Conservation (phyloP, 1,139 yeast genomes). For the Suhomyces chickasaworum region DNA sequence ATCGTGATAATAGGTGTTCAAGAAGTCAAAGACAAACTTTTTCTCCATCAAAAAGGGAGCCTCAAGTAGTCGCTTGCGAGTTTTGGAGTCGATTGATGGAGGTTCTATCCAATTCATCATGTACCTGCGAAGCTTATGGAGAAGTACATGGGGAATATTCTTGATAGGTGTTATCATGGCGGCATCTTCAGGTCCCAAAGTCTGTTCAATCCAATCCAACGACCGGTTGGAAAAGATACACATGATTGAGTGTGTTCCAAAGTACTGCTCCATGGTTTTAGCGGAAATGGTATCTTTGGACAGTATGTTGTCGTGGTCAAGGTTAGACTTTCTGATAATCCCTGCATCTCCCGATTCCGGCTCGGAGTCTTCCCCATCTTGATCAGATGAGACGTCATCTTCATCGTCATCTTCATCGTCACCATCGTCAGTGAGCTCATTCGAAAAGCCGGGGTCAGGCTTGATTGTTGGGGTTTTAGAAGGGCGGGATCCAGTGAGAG, state of each 20-base stretch:
- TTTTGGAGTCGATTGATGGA: constrained; percentile 26
- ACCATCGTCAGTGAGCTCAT: constrained; percentile 2
- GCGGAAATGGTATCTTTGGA: constrained; percentile 1
- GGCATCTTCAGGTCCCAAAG: constrained; percentile 27
- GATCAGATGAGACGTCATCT: not conserved
- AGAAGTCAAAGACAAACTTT: constrained; percentile 25
- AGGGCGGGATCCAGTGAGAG: constrained; percentile 5
- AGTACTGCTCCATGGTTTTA: constrained; percentile 23
- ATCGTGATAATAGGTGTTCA: constrained; percentile 23
- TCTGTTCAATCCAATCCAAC: constrained; percentile 34
- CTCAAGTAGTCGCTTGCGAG: constrained; percentile 23
- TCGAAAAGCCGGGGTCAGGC: constrained; percentile 7
- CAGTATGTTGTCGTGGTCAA: not conserved
- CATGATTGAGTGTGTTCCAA: constrained; percentile 44
- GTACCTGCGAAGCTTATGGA: constrained; percentile 23
- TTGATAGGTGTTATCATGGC: constrained; percentile 32
- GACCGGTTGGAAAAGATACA: constrained; percentile 41
- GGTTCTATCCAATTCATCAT: constrained; percentile 40
- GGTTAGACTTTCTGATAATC: not conserved
- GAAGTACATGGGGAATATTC: constrained; percentile 33
- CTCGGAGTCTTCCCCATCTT: constrained; percentile 2
- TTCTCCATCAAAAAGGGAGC: constrained; percentile 34
- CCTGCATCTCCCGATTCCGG: not conserved
- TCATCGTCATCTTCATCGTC: constrained; percentile 5
- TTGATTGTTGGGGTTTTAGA: not conserved